phyloP scores from a whole-genome alignment of 129 eudicot species.

The Daucus carota region DNA sequence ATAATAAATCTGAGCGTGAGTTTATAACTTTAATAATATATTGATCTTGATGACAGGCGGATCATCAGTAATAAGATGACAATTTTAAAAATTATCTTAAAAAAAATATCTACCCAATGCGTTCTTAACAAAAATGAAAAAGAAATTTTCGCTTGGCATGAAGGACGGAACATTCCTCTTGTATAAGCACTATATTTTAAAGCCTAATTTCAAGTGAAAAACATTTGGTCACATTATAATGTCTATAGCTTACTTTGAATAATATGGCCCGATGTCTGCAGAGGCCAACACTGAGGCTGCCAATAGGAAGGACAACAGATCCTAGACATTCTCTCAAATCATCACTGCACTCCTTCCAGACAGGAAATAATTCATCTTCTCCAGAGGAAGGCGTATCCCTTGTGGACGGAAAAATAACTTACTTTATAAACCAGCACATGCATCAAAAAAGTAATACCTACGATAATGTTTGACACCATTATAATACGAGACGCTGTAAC shows the following conservation, averaged over 20 bases:
- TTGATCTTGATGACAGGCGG: background rate
- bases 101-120: background rate
- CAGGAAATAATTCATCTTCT: conserved; percentile 52
- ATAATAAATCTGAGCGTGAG: background rate
- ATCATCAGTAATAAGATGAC: background rate
- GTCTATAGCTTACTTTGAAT: conserved; percentile 56
- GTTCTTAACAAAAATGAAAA: background rate
- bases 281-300: conserved; percentile 73
- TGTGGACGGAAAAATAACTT: conserved; percentile 26
- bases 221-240: background rate
- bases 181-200: background rate
- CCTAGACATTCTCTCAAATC: conserved; percentile 58
- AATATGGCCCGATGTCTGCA: conserved; percentile 88
- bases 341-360: conserved; percentile 70
- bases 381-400: conserved; percentile 69
- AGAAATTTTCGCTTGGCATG: background rate
- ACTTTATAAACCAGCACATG: background rate
- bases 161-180: background rate
- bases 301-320: conserved; percentile 71
- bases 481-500: conserved; percentile 17
- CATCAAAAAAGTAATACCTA: conserved; percentile 8
- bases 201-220: background rate
- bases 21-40: background rate
- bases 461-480: background rate
- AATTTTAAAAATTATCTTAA: background rate